Conservation (phyloP, 2,329 filamentous ascomycete genomes). For the Colletotrichum salicis region DNA sequence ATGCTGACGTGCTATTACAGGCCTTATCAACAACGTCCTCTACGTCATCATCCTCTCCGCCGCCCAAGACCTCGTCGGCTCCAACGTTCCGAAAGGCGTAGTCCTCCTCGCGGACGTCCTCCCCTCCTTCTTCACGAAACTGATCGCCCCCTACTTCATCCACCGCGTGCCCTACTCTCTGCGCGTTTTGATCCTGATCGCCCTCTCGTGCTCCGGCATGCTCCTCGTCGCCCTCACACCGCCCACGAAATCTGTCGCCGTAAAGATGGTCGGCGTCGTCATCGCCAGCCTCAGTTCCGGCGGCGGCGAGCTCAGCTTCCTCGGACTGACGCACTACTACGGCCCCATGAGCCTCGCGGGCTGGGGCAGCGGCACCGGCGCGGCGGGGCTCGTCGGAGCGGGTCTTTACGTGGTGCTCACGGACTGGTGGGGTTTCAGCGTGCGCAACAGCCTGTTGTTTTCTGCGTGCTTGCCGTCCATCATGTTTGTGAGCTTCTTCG, state of each 20-base stretch:
- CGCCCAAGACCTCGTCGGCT: conserved; percentile 93
- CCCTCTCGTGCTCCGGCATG: conserved; percentile 86
- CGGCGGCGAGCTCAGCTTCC: conserved; percentile 88
- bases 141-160: conserved; percentile 93
- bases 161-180: conserved; percentile 83
- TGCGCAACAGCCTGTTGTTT: conserved; percentile 78
- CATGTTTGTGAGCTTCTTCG: conserved; percentile 89
- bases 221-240: conserved; percentile 86
- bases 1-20: conserved; percentile 54
- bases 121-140: conserved; percentile 88
- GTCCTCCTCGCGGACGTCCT: conserved; percentile 94
- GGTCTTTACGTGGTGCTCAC: conserved; percentile 89
- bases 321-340: conserved; percentile 93
- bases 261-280: conserved; percentile 85
- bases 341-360: conserved; percentile 86
- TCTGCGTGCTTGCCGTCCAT: conserved; percentile 82
- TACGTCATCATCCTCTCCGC: conserved; percentile 97
- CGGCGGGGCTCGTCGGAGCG: conserved; percentile 86
- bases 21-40: conserved; percentile 95
- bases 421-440: conserved; percentile 79
- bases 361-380: conserved; percentile 93
- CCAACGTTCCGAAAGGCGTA: conserved; percentile 87
- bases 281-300: conserved; percentile 88
- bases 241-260: conserved; percentile 69
- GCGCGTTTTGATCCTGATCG: conserved; percentile 79